phyloP scores from a whole-genome alignment of 768 basidiomycete genomes.

The Agaricus subrufescens region DNA sequence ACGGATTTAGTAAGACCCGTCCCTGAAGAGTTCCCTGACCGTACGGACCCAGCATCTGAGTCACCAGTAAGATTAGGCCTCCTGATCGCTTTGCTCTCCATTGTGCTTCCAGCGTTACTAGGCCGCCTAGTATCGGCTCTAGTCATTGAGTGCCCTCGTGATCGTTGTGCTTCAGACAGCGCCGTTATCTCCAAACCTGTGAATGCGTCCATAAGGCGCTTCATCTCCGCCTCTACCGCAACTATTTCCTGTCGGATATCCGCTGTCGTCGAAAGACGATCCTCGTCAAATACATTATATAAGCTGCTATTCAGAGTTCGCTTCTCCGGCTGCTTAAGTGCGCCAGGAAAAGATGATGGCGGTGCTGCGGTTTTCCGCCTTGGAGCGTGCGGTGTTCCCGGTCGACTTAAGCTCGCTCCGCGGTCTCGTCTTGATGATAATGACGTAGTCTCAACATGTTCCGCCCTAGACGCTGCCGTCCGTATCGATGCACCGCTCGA shows the following conservation, averaged over 20 bases:
- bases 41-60: constrained; percentile 46
- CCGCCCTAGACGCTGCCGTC: constrained; percentile 33
- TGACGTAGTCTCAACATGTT: constrained; percentile 33
- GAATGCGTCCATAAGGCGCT: constrained; percentile 72
- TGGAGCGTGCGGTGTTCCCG: constrained; percentile 47
- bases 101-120: constrained; percentile 8
- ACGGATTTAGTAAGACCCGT: constrained; percentile 47
- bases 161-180: constrained; percentile 45
- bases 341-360: constrained; percentile 54
- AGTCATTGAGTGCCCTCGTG: constrained; percentile 18
- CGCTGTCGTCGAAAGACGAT: constrained; percentile 51
- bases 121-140: constrained; percentile 11
- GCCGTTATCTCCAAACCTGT: constrained; percentile 72
- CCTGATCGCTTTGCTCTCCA: constrained; percentile 28
- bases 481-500: constrained; percentile 44
- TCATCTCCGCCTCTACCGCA: constrained; percentile 65
- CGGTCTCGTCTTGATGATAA: constrained; percentile 38
- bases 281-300: constrained; percentile 48
- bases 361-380: constrained; percentile 35
- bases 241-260: constrained; percentile 65
- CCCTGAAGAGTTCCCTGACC: constrained; percentile 45
- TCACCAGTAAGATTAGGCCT: constrained; percentile 34
- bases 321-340: constrained; percentile 30
- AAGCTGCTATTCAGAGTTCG: constrained; percentile 29
- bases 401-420: constrained; percentile 38